Evolutionary conservation across 2,329 filamentous ascomycete genomes (phyloP), one percentile per base, ranked within the genome.

Genomic region (Fusarium tuaranense): DNA sequence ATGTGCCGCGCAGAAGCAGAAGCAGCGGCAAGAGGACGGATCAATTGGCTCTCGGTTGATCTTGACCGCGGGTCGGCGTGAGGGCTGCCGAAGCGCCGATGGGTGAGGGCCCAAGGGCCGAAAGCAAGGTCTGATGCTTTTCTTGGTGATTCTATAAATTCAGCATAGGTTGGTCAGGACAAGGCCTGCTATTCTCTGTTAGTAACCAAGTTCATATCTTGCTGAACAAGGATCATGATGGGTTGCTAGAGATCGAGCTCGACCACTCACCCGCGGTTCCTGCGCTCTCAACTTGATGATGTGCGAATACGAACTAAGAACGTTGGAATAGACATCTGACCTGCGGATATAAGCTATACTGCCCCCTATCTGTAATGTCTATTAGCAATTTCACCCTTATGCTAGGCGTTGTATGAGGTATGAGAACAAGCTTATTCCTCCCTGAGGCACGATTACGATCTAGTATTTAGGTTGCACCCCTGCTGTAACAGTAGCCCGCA

Each of bases 31-130:
- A 36, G n/a, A 57, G 7, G 27, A 32, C 18, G 14, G 46, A 44
- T 55, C 48, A 41, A 64, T 65, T 61, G 44, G 72, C 6, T 13
- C 1, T 44, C 27, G 22, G 22, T 13, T 4, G 27, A 61, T 14
- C 30, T 8, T 22, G 22, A 27, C 9, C 20, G 55, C 10, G 12
- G 66, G 58, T 55, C 34, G 38, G 25, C 18, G 25, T 55, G 48
- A 67, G 46, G 69, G 65, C 12, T 30, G 44, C 62, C 38, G 59
- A 74, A 72, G 65, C 69, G 62, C 69, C 46, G 8, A 58, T 38
- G 65, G 46, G 38, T 9, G 10, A 46, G n/a, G 46, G 7, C 30
- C 22, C 13, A 30, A 46, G 34, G 41, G 36, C 38, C 22, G 27
- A 69, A 61, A 18, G n/a, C 55, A 44, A n/a, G 36, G n/a, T 13